phyloP scores from a whole-genome alignment of 306 rosid genomes.

The Carpinus viminea region DNA sequence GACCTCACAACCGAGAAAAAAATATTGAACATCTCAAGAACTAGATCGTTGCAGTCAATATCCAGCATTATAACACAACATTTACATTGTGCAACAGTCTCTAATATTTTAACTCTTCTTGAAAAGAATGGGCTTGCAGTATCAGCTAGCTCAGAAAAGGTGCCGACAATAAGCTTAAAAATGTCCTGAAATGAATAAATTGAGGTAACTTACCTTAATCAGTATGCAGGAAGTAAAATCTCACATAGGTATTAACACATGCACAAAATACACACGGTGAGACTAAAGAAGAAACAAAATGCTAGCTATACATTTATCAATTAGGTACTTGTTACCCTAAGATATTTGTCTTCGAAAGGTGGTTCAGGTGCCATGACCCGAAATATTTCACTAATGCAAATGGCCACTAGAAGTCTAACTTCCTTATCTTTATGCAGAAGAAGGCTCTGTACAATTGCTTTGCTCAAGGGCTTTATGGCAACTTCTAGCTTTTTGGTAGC shows the following conservation, averaged over 20 bases:
- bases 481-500: constrained; percentile 39
- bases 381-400: constrained; percentile 70
- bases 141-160: constrained; percentile 74
- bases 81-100: constrained; percentile 69
- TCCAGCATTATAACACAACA: constrained; percentile 89
- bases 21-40: constrained; percentile 66
- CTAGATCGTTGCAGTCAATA: constrained; percentile 63
- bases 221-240: constrained; percentile 19
- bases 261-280: constrained; percentile 8
- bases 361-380: constrained; percentile 83
- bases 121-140: constrained; percentile 61
- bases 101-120: constrained; percentile 77
- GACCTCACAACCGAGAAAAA: constrained; percentile 88
- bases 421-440: constrained; percentile 74
- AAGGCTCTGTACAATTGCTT: constrained; percentile 47
- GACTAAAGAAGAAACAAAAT: background rate
- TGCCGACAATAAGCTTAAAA: constrained; percentile 64
- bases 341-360: constrained; percentile 67
- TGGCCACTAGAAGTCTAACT: constrained; percentile 73
- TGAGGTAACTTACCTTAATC: constrained; percentile 4
- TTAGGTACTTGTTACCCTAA: constrained; percentile 51
- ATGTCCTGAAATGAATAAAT: constrained; percentile 54
- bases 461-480: constrained; percentile 52
- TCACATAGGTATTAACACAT: background rate
- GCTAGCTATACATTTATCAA: background rate